These are phyloP conservation scores for Umbelopsis vinacea DNA, from an alignment of 192 early-diverging fungal genomes.

Conservation along the genomic window DNA sequence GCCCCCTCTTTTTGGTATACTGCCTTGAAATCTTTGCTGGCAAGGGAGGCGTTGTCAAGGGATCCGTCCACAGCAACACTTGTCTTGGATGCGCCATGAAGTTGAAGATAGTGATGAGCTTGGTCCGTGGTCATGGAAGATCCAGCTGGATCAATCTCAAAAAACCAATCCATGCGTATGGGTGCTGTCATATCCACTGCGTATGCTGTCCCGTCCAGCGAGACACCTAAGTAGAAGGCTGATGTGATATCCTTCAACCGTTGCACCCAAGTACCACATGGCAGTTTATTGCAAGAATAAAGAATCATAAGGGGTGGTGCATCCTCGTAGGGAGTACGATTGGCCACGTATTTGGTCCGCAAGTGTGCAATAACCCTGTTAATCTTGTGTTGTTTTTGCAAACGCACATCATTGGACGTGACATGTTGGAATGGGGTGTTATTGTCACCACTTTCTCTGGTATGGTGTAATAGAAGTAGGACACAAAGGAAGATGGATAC, in stretches of 20 bases:
- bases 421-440: not conserved
- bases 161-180: slow-evolving; percentile 31
- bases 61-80: slow-evolving; percentile 1
- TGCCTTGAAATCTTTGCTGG: not conserved
- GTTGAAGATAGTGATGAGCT: slow-evolving; percentile 26
- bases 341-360: slow-evolving; percentile 33
- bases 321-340: slow-evolving; percentile 35
- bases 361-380: slow-evolving; percentile 29
- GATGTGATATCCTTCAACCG: slow-evolving; percentile 26
- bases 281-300: slow-evolving; percentile 4
- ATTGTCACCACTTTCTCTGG: not conserved
- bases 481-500: not conserved
- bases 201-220: slow-evolving; percentile 32
- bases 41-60: not conserved
- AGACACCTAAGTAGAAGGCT: slow-evolving; percentile 33
- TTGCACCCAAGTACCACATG: slow-evolving; percentile 24
- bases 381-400: slow-evolving; percentile 2
- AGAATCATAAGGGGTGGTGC: slow-evolving; percentile 34
- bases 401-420: not conserved
- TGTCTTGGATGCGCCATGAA: not conserved
- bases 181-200: slow-evolving; percentile 26
- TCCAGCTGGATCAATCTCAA: slow-evolving; percentile 29
- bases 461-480: not conserved
- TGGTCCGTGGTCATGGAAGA: slow-evolving; percentile 31
- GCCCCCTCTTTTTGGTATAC: not conserved